Evolutionary conservation across 768 basidiomycete species (phyloP), one percentile per base, ranked within the genome.

Genomic region (Hydnomerulius pinastri): DNA sequence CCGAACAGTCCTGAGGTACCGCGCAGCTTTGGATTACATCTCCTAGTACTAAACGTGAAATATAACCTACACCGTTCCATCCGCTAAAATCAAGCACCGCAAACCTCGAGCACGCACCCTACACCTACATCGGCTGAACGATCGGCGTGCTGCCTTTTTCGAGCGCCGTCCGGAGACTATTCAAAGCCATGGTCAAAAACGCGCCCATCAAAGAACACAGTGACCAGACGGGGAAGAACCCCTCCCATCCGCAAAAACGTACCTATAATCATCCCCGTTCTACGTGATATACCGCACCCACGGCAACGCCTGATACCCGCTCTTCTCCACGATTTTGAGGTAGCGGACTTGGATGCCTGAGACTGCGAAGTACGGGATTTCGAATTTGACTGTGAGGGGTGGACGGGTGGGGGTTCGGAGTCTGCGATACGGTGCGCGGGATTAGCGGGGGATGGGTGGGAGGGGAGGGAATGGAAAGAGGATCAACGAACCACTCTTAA

Each of bases 351-450:
- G 96, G 50, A 98, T 94, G 4, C 95, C 95, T 0, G 93, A 95
- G 4, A 97, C 93, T 0, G 96, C 98, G 68, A 98, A 98, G 72
- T 98, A 98, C 0, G 97, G 96, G 35, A 99, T 98, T 73, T 98
- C 96, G 56, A 94, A 99, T 71, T 92, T 94, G 67, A 98, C 96
- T 0, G 91, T 91, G 55, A 98, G 97, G 1, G 97, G 97, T 9
- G 94, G 86, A 17, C 92, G 87, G 63, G 92, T 92, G 6, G 65
- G 60, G 55, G 41, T 55, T 95, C 93, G 32, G 80, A 73, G 37
- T 95, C 92, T 72, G n/a, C n/a, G n/a, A n/a, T n/a, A n/a, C 62
- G n/a, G n/a, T 28, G 81, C 80, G 57, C 4, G n/a, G n/a, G n/a
- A n/a, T n/a, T 51, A 13, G 8, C 13, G 15, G 28, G 21, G 25